Evolutionary conservation across 2,329 filamentous ascomycete species (phyloP), one percentile per base, ranked within the genome.

Genomic region (Diaporthe vaccinii): DNA sequence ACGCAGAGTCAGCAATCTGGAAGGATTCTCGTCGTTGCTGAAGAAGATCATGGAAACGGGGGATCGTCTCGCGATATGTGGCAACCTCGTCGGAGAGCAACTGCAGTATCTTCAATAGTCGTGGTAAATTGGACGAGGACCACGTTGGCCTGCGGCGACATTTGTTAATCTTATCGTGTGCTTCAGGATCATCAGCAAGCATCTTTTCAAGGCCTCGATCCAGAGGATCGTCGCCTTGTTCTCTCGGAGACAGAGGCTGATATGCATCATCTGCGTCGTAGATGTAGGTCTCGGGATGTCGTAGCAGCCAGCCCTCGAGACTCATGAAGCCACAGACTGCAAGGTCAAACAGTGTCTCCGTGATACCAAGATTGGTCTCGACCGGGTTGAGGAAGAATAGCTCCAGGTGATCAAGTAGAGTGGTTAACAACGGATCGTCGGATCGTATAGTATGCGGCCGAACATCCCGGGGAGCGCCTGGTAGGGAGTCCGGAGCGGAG

Each of bases 341-440:
- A 55, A 99, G 87, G 78, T 95, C 93, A 39, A 97, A 90, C 58
- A 98, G 87, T 0, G 94, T 90, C 80, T 97, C 94, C 0, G 96
- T 98, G 2, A 98, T 87, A 0, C 93, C 94, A 4, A 99, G 86
- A 79, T 99, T 99, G 3, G 94, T 96, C 79, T 98, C 95, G 3
- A 98, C 92, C 3, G 95, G 93, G 79, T 99, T 99, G 7, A 94
- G 89, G 79, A 98, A 95, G 80, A 98, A 99, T 0, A 89, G 92
- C 59, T 93, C 89, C 15, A 99, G 84, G 10, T 96, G 88, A 58
- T 93, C 92, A 14, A 94, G 85, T 2, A 94, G 86, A 12, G 94
- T 91, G 81, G 90, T 91, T 62, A 92, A 87, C 49, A 92, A 88
- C 58, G 89, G 91, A 78, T 92, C 92, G 73, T 91, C 90, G 1